Evolutionary conservation across 305 asterid species (phyloP).

Genomic region (Fraxinus ornus): DNA sequence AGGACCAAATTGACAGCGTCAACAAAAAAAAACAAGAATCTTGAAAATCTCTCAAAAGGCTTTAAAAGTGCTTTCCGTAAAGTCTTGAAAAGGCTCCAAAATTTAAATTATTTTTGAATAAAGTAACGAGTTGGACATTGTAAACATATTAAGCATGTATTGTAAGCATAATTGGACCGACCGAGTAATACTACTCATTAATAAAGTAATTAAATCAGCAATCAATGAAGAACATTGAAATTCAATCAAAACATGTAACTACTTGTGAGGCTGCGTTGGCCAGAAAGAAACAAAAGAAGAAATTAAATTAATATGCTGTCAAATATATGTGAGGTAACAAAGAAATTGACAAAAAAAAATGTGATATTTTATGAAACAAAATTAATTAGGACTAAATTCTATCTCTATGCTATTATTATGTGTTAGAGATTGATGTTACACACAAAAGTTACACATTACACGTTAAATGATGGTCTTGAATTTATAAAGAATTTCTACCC

Average conservation of each 20-base stretch:
- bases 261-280: not conserved
- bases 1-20: not conserved
- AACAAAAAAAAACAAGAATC: not conserved
- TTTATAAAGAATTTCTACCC: not conserved
- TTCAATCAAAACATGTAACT: not conserved
- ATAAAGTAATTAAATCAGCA: not conserved
- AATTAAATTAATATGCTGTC: not conserved
- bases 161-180: not conserved
- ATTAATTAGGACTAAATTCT: no score
- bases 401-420: not conserved
- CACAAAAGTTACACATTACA: no score
- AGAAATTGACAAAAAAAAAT: not conserved
- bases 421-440: not conserved
- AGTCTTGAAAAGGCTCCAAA: not conserved
- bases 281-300: not conserved
- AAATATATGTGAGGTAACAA: not conserved
- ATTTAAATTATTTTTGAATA: not conserved
- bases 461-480: not conserved
- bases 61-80: not conserved
- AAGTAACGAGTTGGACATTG: not conserved
- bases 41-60: not conserved
- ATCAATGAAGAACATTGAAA: not conserved
- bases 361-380: not conserved
- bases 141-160: not conserved
- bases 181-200: not conserved